These are phyloP conservation scores for Paecilomyces sp. DNA, from an alignment of 2,329 filamentous ascomycete genomes.

Conservation along the genomic window DNA sequence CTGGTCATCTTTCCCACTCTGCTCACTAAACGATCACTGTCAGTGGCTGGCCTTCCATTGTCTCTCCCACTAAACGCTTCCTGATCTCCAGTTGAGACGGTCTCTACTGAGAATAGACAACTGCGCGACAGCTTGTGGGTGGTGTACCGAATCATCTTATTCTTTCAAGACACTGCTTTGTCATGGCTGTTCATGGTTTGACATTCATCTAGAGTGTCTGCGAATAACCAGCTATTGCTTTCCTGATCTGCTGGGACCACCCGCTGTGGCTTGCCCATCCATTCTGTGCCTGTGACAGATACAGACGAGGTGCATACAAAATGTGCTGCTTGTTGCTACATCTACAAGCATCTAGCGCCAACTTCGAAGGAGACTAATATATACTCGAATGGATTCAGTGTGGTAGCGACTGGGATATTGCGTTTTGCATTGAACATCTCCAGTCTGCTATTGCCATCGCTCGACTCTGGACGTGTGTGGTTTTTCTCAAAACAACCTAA, in stretches of 20 bases:
- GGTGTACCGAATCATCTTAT: not conserved
- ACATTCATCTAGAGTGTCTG: not conserved
- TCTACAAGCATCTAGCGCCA: no score
- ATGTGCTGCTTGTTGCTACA: no score
- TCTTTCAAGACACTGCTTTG: not conserved
- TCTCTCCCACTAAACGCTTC: not conserved
- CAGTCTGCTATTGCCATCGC: no score
- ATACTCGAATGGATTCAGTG: no score
- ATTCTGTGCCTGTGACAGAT: not conserved
- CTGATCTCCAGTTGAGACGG: not conserved
- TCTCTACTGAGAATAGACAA: not conserved
- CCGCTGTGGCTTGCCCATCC: not conserved
- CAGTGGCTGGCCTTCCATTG: not conserved
- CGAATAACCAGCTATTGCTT: not conserved
- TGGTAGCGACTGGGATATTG: no score
- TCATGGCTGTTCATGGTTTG: not conserved
- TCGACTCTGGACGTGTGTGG: no score
- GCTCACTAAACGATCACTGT: not conserved
- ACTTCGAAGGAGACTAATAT: no score
- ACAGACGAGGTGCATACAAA: no score
- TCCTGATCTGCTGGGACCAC: not conserved
- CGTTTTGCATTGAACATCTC: no score
- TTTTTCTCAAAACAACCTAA: no score
- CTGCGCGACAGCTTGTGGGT: not conserved
- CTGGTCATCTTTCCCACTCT: not conserved